Percentiles rank a stretch among this genome's conserved stretches.
These are phyloP conservation scores for Phytophthora pisi DNA, from an alignment of 352 stramenopile species.

Conservation along the genomic window DNA sequence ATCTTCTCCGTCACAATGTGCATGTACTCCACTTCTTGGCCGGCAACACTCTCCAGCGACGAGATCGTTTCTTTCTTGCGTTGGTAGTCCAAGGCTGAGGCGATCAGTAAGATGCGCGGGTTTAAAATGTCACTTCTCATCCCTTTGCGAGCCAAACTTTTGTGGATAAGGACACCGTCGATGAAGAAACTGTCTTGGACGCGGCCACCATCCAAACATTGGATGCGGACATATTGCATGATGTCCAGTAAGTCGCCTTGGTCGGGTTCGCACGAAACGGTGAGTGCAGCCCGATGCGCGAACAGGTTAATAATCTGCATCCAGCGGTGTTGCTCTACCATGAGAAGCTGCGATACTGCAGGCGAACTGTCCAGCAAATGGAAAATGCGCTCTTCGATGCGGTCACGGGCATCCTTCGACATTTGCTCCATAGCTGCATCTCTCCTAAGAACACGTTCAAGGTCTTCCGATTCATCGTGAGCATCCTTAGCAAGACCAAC, in stretches of 20 bases:
- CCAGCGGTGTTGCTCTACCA: conserved; percentile 79
- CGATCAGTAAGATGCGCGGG: conserved; percentile 83
- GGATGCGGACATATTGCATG: conserved; percentile 86
- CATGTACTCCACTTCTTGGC: conserved; percentile 91
- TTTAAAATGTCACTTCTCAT: conserved; percentile 86
- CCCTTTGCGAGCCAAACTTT: conserved; percentile 79
- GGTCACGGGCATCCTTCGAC: conserved; percentile 60
- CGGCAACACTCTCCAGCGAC: conserved; percentile 81
- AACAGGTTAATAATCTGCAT: conserved; percentile 87
- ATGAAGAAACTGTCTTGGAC: conserved; percentile 90
- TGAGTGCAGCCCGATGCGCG: conserved; percentile 61
- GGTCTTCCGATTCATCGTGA: conserved; percentile 57
- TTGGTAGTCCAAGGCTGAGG: conserved; percentile 85
- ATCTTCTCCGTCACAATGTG: conserved; percentile 91
- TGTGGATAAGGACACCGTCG: conserved; percentile 88
- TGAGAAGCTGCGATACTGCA: conserved; percentile 57
- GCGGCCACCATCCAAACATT: conserved; percentile 76
- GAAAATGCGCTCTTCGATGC: conserved; percentile 80
- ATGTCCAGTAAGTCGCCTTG: conserved; percentile 80
- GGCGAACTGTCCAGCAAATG: conserved; percentile 62
- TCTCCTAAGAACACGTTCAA: conserved; percentile 40
- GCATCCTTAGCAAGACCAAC: conserved; percentile 73
- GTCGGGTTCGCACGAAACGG: conserved; percentile 71
- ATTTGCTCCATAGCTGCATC: conserved; percentile 61
- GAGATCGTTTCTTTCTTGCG: conserved; percentile 84